Evolutionary conservation across 2,329 filamentous ascomycete genomes (phyloP), one percentile per base, ranked within the genome.

Genomic region (Alternaria longipes): DNA sequence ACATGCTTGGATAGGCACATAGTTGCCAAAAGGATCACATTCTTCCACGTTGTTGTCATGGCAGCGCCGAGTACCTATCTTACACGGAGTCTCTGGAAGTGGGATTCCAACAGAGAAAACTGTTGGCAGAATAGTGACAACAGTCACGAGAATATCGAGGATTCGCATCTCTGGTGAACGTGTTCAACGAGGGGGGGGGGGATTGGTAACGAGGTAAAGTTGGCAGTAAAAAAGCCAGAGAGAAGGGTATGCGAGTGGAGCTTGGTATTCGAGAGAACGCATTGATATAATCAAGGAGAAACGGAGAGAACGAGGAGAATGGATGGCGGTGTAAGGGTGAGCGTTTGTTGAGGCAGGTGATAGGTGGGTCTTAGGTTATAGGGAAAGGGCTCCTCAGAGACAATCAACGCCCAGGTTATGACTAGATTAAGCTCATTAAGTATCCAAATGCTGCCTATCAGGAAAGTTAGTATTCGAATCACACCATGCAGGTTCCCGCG

Each of bases 111-210:
- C 36, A 24, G 55, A 57, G n/a, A 63, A 40, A 1, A 51, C 34
- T 30, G 30, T 30, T n/a, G 55, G 34, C 12, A 62, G 26, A 32
- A 28, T 38, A 11, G 55, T 51, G 8, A 50, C n/a, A 2, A 57
- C 41, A 26, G 50, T 36, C 36, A 51, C 22, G 11, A 59, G 5
- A 32, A 57, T 30, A 8, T 59, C 52, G 26, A 59, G 26, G 30
- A 63, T 14, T 50, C 53, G 63, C 66, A 68, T 68, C 5, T 12
- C 53, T 38, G 24, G 34, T 41, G 24, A 30, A 18, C 16, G 14
- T 41, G 24, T 42, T 42, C 12, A 24, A 24, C 8, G 40, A 36
- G 24, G 14, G 14, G 20, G 14, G 46, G n/a, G 20, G 14, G 46
- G n/a, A 24, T 4, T 26, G 32, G 16, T n/a, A 36, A 12, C 4